Evolutionary conservation across 495 filamentous ascomycete genomes (phyloP), one percentile per base, ranked within the genome.

Genomic region (Extremus antarcticus): DNA sequence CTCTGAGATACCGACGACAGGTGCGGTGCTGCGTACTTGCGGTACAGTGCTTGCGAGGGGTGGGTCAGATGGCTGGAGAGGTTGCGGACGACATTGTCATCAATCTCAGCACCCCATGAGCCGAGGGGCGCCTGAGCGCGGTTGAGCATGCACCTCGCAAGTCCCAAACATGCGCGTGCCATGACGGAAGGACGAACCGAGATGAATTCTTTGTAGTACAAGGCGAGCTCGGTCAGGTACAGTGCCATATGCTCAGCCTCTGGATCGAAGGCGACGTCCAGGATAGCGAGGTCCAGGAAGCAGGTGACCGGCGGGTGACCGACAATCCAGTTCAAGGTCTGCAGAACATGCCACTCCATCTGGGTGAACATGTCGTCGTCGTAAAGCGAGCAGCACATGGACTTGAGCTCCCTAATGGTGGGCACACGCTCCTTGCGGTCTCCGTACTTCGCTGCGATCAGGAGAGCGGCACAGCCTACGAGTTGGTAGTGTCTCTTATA

Each of bases 361-460:
- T 99, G 92, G 16, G 87, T 90, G 72, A 99, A 99, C 92, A 99
- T 97, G 66, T 95, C 92, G 15, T 95, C 90, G 67, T 99, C 92
- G 68, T 99, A 99, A 22, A 96, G 79, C 17, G 85, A 87, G 75
- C 94, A 97, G 75, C 92, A 99, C 94, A 99, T 97, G 49, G 89
- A 90, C 76, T 94, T 95, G 55, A 99, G 74, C 63, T 99, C 92
- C 65, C 86, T 82, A 68, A 99, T 90, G 38, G 90, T 90, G 16
- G 92, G 92, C 7, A 99, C 94, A 21, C 88, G 78, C 63, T 99
- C 92, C 76, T 99, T 99, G 73, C 86, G 86, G 72, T 99, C 92
- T 23, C 94, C 94, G 70, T 95, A 99, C 76, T 99, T 99, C 66
- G 92, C 86, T 55, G 92, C 91, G 59, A 99, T 95, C 61, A 99